Base-by-base conservation (phyloP, 1,139 yeast genomes). In the Suhomyces choctaworum region DNA sequence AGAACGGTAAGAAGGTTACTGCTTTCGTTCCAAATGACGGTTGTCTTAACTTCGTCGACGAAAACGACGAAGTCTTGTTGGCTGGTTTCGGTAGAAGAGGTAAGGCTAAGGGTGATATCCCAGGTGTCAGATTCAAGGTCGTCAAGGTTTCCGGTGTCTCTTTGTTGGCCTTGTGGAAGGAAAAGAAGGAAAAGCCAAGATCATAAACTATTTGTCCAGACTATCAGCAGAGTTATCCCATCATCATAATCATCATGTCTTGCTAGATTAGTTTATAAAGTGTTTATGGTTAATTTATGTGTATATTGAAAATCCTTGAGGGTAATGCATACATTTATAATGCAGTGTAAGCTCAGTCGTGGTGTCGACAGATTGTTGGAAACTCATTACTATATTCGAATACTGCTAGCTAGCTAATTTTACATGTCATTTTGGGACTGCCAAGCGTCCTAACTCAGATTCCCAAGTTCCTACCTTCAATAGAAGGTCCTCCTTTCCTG, bases 31-130 rank as follows among this genome's bases (percentile, higher is more conserved):
- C 99, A 76, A 92, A 92, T 67, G 99, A 94, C 78, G 99, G 99
- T 90, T 94, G 98, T 84, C 80, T 90, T 75, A 92, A 92, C 92
- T 92, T 84, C 62, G 97, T 92, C 64, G 98, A 92, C 70, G 97
- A 92, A 81, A 92, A 92, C 82, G 97, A 92, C 79, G 97, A 92
- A 77, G 98, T 92, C 62, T 81, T 92, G 67, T 80, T 92, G 64
- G 97, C 99, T 64, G 99, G 99, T 82, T 94, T 94, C 88, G 99
- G 99, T 87, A 89, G 98, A 81, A 92, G 96, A 85, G 99, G 99
- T 82, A 92, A 92, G 85, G 98, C 99, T 73, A 94, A 94, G 96
- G 98, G 99, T 84, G 98, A 92, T 89, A 90, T 92, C 70, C 98
- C 98, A 76, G 98, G 98, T 87, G 98, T 92, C 71, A 90, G 98